Percentiles rank a stretch among this genome's conserved stretches.
Conservation (phyloP, 768 basidiomycete genomes). For the Filobasidium wieringae region DNA sequence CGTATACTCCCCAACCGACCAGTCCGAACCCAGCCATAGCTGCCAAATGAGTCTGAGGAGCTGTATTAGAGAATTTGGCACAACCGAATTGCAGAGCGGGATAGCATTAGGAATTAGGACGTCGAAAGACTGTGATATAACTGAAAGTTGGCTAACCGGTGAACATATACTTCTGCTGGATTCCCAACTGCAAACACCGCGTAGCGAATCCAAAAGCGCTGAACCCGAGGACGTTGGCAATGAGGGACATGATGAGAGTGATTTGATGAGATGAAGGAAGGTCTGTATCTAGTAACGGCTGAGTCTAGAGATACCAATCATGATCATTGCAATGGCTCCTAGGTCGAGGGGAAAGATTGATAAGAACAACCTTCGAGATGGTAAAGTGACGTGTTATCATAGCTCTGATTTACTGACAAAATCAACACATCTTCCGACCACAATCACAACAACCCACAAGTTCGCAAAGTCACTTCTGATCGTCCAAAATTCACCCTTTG, state of each 20-base stretch:
- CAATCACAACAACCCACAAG: too few species aligned
- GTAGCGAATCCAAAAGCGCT: constrained; percentile 75
- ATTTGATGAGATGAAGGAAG: not conserved
- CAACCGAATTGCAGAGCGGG: not conserved
- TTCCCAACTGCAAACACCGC: constrained; percentile 73
- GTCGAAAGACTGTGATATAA: not conserved
- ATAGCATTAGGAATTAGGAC: too few species aligned
- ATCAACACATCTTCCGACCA: too few species aligned
- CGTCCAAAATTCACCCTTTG: too few species aligned
- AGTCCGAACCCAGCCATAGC: constrained; percentile 26
- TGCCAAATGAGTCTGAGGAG: constrained; percentile 25
- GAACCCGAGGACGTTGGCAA: constrained; percentile 71
- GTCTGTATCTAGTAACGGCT: too few species aligned
- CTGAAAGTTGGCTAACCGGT: constrained; percentile 51
- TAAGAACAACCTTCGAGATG: too few species aligned
- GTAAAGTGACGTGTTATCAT: too few species aligned
- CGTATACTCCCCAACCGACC: constrained; percentile 32
- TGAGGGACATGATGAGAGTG: constrained; percentile 48
- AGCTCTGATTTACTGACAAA: too few species aligned
- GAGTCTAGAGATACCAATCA: too few species aligned
- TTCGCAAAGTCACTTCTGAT: too few species aligned
- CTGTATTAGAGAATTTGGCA: constrained; percentile 4
- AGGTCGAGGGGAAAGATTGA: too few species aligned
- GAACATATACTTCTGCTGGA: constrained; percentile 67
- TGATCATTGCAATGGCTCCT: too few species aligned